These are phyloP conservation scores for Dendrobium catenatum DNA, from an alignment of 106 monocot species.

Conservation along the genomic window DNA sequence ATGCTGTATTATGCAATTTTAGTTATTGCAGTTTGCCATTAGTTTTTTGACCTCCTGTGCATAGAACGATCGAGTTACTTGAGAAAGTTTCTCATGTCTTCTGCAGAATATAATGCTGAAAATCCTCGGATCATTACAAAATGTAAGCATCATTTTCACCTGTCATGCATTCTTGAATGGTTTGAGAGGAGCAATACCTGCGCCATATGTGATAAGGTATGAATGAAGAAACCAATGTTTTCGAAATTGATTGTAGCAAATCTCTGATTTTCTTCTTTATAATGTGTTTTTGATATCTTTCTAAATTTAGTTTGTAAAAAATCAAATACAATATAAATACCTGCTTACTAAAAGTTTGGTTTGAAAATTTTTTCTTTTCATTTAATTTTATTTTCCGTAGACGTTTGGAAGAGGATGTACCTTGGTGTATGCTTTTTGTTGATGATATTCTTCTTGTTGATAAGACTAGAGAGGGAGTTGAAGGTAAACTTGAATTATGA, in stretches of 20 bases:
- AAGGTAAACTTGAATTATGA: too few species aligned
- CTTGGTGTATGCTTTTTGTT: too few species aligned
- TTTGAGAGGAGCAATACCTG: slow-evolving; percentile 49
- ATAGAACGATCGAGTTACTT: background rate
- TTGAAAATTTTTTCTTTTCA: too few species aligned
- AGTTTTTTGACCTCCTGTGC: background rate
- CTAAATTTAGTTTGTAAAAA: background rate
- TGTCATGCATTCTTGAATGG: slow-evolving; percentile 59
- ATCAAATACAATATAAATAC: too few species aligned
- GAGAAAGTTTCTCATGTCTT: background rate
- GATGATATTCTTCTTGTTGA: too few species aligned
- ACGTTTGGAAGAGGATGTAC: too few species aligned
- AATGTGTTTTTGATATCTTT: background rate
- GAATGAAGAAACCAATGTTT: slow-evolving; percentile 1
- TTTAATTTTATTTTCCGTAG: too few species aligned
- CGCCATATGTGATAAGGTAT: slow-evolving; percentile 50
- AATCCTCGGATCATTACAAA: slow-evolving; percentile 42
- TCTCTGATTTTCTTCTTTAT: background rate
- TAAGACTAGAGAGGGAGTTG: too few species aligned
- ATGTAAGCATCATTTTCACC: slow-evolving; percentile 51
- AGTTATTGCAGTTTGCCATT: background rate
- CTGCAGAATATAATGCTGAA: slow-evolving; percentile 34
- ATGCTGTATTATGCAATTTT: background rate
- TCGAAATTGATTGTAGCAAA: background rate
- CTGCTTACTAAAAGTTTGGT: too few species aligned